A percentile compares a stretch with the other conserved stretches of the same genome.
phyloP scores from a whole-genome alignment of 805 yeast species.

The Zygosaccharomyces bisporus region DNA sequence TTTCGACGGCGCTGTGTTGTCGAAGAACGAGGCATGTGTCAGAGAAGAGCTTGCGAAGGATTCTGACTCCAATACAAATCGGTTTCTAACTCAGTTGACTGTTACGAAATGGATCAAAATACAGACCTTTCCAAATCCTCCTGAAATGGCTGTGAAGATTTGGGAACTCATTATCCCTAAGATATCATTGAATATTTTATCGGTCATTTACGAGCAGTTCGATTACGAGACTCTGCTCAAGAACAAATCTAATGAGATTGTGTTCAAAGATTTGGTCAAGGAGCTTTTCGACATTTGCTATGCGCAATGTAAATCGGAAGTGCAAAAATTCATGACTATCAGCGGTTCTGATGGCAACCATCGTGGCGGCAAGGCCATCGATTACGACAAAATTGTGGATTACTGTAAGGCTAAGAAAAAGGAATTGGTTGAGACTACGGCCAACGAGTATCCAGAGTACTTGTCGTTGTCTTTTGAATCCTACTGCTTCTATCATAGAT shows the following conservation, averaged over 20 bases:
- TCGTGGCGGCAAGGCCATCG: constrained; percentile 9
- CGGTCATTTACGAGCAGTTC: constrained; percentile 33
- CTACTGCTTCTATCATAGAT: constrained; percentile 35
- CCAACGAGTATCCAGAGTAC: constrained; percentile 35
- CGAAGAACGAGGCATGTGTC: constrained; percentile 12
- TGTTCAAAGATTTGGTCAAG: constrained; percentile 29
- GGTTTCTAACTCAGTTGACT: constrained; percentile 14
- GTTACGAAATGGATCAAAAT: constrained; percentile 26
- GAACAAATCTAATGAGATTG: constrained; percentile 23
- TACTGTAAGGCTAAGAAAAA: constrained; percentile 24
- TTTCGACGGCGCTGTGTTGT: constrained; percentile 4
- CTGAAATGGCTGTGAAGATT: constrained; percentile 26
- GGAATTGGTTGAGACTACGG: constrained; percentile 24
- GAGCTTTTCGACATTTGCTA: constrained; percentile 30
- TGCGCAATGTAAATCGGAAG: constrained; percentile 23
- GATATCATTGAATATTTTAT: constrained; percentile 32
- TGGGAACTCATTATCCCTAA: constrained; percentile 34
- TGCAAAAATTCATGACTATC: constrained; percentile 12
- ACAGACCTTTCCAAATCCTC: constrained; percentile 10
- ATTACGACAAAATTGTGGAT: constrained; percentile 22
- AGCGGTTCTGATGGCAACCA: not conserved
- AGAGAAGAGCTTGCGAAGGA: constrained; percentile 8
- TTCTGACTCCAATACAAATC: constrained; percentile 9
- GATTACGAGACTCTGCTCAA: constrained; percentile 27
- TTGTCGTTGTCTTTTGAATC: constrained; percentile 35